A percentile compares a stretch with the other conserved stretches of the same genome.
These are phyloP conservation scores for Trebouxia sp. DNA, from an alignment of 139 green algal genomes.

Conservation along the genomic window DNA sequence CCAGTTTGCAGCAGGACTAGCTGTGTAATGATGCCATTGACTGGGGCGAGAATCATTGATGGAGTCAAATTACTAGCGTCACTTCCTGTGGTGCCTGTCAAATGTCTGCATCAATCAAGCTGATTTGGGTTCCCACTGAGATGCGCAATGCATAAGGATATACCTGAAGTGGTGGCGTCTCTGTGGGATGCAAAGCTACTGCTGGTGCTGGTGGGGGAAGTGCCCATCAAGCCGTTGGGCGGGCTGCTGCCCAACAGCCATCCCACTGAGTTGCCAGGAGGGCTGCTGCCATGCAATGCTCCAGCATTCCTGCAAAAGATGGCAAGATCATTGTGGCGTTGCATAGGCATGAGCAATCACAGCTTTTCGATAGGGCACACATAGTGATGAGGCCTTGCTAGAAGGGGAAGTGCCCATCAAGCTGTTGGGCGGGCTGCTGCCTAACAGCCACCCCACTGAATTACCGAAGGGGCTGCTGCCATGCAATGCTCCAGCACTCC, in stretches of 20 bases:
- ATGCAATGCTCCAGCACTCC: neutral
- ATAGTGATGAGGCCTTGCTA: slow-evolving; percentile 1
- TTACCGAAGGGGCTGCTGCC: slow-evolving; percentile 1
- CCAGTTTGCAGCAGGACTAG: no score
- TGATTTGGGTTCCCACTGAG: no score
- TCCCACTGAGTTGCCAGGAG: slow-evolving; percentile 48
- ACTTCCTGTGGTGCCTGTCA: no score
- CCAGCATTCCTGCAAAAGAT: neutral
- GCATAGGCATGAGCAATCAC: neutral
- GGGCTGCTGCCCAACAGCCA: slow-evolving; percentile 84
- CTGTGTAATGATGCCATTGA: no score
- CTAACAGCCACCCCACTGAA: slow-evolving; percentile 78
- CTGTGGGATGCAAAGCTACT: slow-evolving; percentile 27
- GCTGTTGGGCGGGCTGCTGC: slow-evolving; percentile 66
- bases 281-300: slow-evolving; percentile 9
- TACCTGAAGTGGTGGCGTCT: slow-evolving; percentile 32
- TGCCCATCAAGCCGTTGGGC: slow-evolving; percentile 53
- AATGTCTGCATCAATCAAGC: no score
- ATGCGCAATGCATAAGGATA: no score
- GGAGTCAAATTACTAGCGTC: no score
- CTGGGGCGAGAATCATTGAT: no score
- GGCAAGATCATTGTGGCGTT: no score
- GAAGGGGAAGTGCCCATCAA: slow-evolving; percentile 50
- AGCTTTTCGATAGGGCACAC: neutral
- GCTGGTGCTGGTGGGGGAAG: slow-evolving; percentile 37